A percentile compares a stretch with the other conserved stretches of the same genome.
These are phyloP conservation scores for Colletotrichum orchidophilum DNA, from an alignment of 2,329 filamentous ascomycete genomes.

Conservation along the genomic window DNA sequence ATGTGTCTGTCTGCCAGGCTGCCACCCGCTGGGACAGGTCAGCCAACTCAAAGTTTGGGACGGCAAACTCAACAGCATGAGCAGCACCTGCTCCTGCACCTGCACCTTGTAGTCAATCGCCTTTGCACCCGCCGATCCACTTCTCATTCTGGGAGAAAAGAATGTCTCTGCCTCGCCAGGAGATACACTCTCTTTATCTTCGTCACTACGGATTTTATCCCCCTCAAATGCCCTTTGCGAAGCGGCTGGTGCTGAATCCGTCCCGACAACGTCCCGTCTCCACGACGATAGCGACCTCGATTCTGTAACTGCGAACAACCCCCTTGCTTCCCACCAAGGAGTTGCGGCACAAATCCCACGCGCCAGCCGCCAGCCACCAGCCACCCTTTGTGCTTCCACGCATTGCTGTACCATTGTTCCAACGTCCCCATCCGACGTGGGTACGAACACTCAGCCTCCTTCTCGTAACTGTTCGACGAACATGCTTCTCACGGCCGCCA, in stretches of 20 bases:
- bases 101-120: not conserved
- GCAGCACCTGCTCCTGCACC: not conserved
- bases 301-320: constrained; percentile 8
- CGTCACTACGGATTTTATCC: not conserved
- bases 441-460: not conserved
- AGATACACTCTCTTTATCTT: not conserved
- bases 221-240: not conserved
- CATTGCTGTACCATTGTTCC: constrained; percentile 3
- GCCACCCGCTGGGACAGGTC: constrained; percentile 30
- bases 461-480: not conserved
- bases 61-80: constrained; percentile 26
- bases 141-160: not conserved
- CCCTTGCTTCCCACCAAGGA: constrained; percentile 24
- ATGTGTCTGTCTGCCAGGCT: constrained; percentile 27
- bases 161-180: not conserved
- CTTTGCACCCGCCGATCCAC: not conserved
- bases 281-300: constrained; percentile 23
- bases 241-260: not conserved
- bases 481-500: constrained; percentile 26
- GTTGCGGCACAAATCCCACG: constrained; percentile 26
- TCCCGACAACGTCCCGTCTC: constrained; percentile 10
- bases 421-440: not conserved
- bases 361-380: constrained; percentile 26
- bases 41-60: constrained; percentile 29
- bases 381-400: constrained; percentile 12